A percentile compares a stretch with the other conserved stretches of the same genome.
Conservation (phyloP, 2,329 filamentous ascomycete genomes). For the Penicillium polonicum region DNA sequence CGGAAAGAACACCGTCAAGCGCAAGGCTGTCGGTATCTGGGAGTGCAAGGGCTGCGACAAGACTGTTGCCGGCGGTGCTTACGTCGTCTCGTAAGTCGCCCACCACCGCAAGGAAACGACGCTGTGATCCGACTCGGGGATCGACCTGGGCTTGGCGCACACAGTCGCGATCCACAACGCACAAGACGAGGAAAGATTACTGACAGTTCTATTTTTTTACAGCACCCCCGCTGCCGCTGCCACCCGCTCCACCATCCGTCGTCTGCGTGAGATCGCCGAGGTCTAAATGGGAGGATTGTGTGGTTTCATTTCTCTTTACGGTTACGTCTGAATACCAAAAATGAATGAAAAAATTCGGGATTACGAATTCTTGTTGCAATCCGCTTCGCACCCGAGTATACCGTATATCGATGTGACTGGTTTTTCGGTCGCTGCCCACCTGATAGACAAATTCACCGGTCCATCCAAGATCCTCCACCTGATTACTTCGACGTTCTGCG, state of each 20-base stretch:
- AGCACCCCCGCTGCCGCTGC: conserved; percentile 91
- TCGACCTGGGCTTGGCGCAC: neutral
- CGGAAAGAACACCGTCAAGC: conserved; percentile 92
- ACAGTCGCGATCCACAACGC: neutral
- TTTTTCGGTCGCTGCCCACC: neutral
- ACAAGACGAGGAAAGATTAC: conserved; percentile 1
- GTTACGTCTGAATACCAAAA: conserved; percentile 40
- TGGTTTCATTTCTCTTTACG: conserved; percentile 37
- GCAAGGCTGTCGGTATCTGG: conserved; percentile 92
- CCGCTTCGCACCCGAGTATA: conserved; percentile 16
- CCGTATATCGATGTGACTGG: conserved; percentile 21
- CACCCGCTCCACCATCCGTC: conserved; percentile 93
- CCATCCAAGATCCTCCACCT: neutral
- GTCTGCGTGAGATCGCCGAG: conserved; percentile 96
- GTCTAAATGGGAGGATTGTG: conserved; percentile 52
- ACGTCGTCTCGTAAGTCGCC: conserved; percentile 86
- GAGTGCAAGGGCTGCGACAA: conserved; percentile 94
- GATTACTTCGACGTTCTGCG: neutral
- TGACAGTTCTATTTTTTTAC: neutral
- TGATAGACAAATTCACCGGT: neutral
- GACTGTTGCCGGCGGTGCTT: conserved; percentile 89
- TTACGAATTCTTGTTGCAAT: conserved; percentile 27
- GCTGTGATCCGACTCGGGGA: neutral
- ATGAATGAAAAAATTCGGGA: conserved; percentile 37
- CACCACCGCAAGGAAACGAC: conserved; percentile 3